Conservation (phyloP, 1,139 yeast species). For the Yamadazyma taylorii region DNA sequence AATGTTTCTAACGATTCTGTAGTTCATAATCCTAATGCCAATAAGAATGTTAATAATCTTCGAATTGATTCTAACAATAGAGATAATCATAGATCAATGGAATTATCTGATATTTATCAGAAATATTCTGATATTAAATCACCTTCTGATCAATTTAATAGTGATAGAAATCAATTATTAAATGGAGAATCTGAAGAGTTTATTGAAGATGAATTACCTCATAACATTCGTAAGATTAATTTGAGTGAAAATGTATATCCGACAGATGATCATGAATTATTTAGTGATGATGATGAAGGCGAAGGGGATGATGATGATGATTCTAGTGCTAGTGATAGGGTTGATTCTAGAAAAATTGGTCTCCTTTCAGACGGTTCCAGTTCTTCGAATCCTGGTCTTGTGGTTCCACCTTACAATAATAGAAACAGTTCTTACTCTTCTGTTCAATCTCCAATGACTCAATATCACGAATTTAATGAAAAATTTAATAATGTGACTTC, state of each 20-base stretch:
- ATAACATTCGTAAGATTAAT: slow-evolving; percentile 29
- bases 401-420: slow-evolving; percentile 29
- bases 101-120: slow-evolving; percentile 47
- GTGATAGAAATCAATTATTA: slow-evolving; percentile 29
- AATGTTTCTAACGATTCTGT: slow-evolving; percentile 9
- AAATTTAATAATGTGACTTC: slow-evolving; percentile 31
- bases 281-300: slow-evolving; percentile 37
- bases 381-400: slow-evolving; percentile 11
- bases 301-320: slow-evolving; percentile 20
- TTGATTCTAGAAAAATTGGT: slow-evolving; percentile 31
- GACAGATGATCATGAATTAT: slow-evolving; percentile 37
- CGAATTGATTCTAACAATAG: slow-evolving; percentile 9
- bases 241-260: slow-evolving; percentile 37
- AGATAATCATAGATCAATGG: slow-evolving; percentile 35
- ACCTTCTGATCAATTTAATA: slow-evolving; percentile 43
- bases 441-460: slow-evolving; percentile 51
- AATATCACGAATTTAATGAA: slow-evolving; percentile 52
- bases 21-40: slow-evolving; percentile 7
- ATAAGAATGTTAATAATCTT: slow-evolving; percentile 15
- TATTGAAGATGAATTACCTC: slow-evolving; percentile 37
- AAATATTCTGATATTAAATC: slow-evolving; percentile 43
- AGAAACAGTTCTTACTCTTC: slow-evolving; percentile 42
- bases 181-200: slow-evolving; percentile 40
- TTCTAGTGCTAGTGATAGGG: slow-evolving; percentile 23
- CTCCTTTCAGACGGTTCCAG: slow-evolving; percentile 11